Conservation (phyloP, 1,284 basidiomycete species). For the Heterobasidion parviporum region DNA sequence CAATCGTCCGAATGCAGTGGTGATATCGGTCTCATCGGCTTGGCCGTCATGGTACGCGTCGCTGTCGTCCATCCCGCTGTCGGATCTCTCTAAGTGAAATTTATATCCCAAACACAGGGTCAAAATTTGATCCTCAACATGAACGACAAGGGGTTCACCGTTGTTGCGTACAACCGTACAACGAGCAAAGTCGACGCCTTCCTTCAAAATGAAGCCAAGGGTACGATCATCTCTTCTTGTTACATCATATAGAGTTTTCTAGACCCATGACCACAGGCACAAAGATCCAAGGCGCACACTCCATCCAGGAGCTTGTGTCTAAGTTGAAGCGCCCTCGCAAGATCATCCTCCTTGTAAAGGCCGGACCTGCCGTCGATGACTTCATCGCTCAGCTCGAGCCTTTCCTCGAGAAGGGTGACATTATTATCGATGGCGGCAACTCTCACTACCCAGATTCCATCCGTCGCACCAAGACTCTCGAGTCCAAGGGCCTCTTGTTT, state of each 20-base stretch:
- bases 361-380: slow-evolving; percentile 69
- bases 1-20: slow-evolving; percentile 39
- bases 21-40: slow-evolving; percentile 90
- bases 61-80: slow-evolving; percentile 1
- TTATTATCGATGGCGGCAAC: slow-evolving; percentile 99
- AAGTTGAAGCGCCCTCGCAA: slow-evolving; percentile 82
- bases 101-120: slow-evolving; percentile 45
- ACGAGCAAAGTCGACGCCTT: slow-evolving; percentile 95
- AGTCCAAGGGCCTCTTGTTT: slow-evolving; percentile 91
- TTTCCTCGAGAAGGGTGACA: slow-evolving; percentile 73
- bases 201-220: slow-evolving; percentile 96
- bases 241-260: slow-evolving; percentile 12
- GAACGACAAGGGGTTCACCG: slow-evolving; percentile 98
- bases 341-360: slow-evolving; percentile 96
- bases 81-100: slow-evolving; percentile 10
- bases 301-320: slow-evolving; percentile 80
- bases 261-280: slow-evolving; percentile 55
- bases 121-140: slow-evolving; percentile 97
- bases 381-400: slow-evolving; percentile 71
- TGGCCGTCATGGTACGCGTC: slow-evolving; percentile 88
- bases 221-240: slow-evolving; percentile 34
- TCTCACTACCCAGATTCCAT: slow-evolving; percentile 99
- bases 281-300: slow-evolving; percentile 91
- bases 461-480: slow-evolving; percentile 89
- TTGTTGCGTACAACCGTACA: slow-evolving; percentile 97